Percentiles rank a stretch among this genome's conserved stretches.
Conservation (phyloP, 2,329 filamentous ascomycete genomes). For the Stachybotrys echinatus region DNA sequence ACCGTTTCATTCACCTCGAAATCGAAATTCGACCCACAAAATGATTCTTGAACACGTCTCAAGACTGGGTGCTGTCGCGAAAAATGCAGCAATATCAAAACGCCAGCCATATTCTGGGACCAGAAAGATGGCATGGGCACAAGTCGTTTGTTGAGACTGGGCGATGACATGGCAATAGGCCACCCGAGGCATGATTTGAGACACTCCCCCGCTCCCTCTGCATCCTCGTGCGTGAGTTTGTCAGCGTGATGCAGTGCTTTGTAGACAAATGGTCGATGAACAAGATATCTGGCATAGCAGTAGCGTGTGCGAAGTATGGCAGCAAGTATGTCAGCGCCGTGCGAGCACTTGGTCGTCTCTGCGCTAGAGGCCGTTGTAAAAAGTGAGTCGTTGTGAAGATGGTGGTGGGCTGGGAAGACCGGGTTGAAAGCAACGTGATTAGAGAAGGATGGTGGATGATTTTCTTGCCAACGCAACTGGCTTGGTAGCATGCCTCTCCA, state of each 20-base stretch:
- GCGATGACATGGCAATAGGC: slow-evolving; percentile 54
- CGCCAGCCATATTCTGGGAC: slow-evolving; percentile 56
- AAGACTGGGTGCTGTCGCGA: slow-evolving; percentile 47
- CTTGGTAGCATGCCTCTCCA: slow-evolving; percentile 53
- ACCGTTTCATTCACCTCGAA: slow-evolving; percentile 44
- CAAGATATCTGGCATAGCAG: slow-evolving; percentile 53
- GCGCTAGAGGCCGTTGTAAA: slow-evolving; percentile 16
- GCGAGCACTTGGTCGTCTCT: slow-evolving; percentile 34
- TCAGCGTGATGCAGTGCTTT: slow-evolving; percentile 55
- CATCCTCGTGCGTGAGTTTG: slow-evolving; percentile 47
- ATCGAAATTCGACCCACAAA: slow-evolving; percentile 45
- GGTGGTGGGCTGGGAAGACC: slow-evolving; percentile 13
- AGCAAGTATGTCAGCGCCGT: slow-evolving; percentile 50
- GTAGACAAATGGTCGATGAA: slow-evolving; percentile 54
- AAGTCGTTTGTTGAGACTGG: slow-evolving; percentile 51
- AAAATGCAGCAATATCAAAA: slow-evolving; percentile 51
- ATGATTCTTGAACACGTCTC: slow-evolving; percentile 38
- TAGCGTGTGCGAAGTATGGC: slow-evolving; percentile 53
- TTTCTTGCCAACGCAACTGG: slow-evolving; percentile 53
- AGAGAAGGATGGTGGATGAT: slow-evolving; percentile 27
- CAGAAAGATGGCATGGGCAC: slow-evolving; percentile 56
- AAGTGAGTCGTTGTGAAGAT: slow-evolving; percentile 12
- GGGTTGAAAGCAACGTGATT: slow-evolving; percentile 12
- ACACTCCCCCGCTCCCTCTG: slow-evolving; percentile 49
- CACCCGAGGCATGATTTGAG: slow-evolving; percentile 53